Base-by-base conservation (phyloP, 2,329 filamentous ascomycete genomes). In the Akanthomyces muscarius region DNA sequence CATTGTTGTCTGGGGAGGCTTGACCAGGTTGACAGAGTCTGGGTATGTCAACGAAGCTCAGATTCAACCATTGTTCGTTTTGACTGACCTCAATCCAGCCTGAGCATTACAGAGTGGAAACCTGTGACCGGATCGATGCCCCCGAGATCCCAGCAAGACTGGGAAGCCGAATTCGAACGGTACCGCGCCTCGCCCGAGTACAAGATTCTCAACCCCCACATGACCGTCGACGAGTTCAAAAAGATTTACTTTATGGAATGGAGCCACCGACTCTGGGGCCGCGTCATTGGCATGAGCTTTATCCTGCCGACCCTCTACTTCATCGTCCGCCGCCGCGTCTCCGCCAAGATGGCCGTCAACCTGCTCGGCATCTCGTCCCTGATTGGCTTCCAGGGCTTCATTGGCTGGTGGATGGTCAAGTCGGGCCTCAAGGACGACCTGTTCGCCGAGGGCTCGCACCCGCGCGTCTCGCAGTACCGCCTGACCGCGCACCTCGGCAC, bases 341-440 rank as follows among this genome's bases (percentile, higher is more conserved):
- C 91, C 28, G 82, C 81, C 59, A 86, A 85, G 60, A 96, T 97
- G 88, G 88, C 92, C 18, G 74, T 81, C 69, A 89, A 90, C 66
- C 82, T 99, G 16, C 78, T 86, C 47, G 94, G 92, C 14, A 98
- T 99, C 66, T 91, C 91, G 50, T 86, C 84, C 55, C 81, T 98
- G 69, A 97, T 99, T 71, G 95, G 92, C 61, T 95, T 97, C 75
- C 95, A 99, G 76, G 95, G 95, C 51, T 86, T 95, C 71, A 88
- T 99, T 67, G 95, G 95, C 61, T 99, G 95, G 95, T 99, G 95
- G 92, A 99, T 99, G 95, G 95, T 99, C 69, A 96, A 96, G 77
- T 96, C 91, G 13, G 95, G 95, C 1, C 82, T 99, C 66, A 96
- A 94, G 74, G 95, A 98, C 73, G 95, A 99, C 74, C 84, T 99